Conservation (phyloP, 2,329 filamentous ascomycete species). For the Apiospora pterosperma region DNA sequence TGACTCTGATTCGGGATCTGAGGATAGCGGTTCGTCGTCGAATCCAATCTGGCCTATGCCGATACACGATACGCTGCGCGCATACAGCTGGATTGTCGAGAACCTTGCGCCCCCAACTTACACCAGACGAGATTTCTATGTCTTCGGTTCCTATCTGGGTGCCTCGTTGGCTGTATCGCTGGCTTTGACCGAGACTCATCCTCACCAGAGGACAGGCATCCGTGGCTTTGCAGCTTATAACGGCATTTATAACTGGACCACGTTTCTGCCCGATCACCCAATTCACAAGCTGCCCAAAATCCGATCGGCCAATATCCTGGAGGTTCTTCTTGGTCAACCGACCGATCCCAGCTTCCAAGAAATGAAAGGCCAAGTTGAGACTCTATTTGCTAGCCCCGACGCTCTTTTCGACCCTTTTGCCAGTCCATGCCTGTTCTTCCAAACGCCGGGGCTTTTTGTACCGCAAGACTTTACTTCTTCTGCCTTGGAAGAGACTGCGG, state of each 20-base stretch:
- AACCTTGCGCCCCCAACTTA: conserved; percentile 36
- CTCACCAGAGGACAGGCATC: conserved; percentile 41
- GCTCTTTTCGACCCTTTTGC: conserved; percentile 59
- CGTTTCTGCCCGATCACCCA: conserved; percentile 52
- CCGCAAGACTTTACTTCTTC: conserved; percentile 42
- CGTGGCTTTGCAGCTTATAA: conserved; percentile 55
- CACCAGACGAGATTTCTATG: conserved; percentile 38
- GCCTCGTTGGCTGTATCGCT: conserved; percentile 55
- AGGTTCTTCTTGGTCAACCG: conserved; percentile 18
- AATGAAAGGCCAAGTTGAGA: conserved; percentile 32
- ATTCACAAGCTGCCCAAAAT: conserved; percentile 31
- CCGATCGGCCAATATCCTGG: conserved; percentile 10
- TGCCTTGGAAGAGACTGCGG: not conserved
- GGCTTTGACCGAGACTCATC: conserved; percentile 52
- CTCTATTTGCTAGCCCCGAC: conserved; percentile 45
- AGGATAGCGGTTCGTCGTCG: conserved; percentile 7
- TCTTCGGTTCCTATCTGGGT: conserved; percentile 57
- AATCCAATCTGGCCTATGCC: conserved; percentile 51
- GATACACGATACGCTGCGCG: conserved; percentile 52
- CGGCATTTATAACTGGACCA: conserved; percentile 64
- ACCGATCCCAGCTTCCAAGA: conserved; percentile 31
- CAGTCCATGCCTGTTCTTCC: conserved; percentile 57
- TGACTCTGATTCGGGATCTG: not conserved
- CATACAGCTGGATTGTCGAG: conserved; percentile 49
- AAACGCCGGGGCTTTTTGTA: conserved; percentile 43